Conservation (phyloP, 73 alveolate genomes). For the Paramecium bursaria region DNA sequence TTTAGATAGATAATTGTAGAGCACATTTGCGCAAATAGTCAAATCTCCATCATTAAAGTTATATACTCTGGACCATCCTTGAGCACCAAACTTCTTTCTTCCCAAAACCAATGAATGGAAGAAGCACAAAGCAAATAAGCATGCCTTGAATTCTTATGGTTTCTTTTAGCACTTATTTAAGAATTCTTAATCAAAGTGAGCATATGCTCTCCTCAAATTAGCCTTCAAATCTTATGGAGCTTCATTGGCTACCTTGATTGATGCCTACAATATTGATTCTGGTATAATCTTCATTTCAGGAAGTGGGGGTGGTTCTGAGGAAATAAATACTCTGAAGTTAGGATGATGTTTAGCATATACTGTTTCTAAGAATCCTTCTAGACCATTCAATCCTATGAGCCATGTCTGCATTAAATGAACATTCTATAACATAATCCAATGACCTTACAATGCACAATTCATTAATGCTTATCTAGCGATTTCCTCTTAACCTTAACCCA, state of each 20-base stretch:
- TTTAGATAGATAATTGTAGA: slow-evolving; percentile 96
- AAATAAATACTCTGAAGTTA: slow-evolving; percentile 98
- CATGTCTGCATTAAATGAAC: slow-evolving; percentile 98
- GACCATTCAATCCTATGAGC: slow-evolving; percentile 78
- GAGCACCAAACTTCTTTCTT: slow-evolving; percentile 96
- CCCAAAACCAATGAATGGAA: slow-evolving; percentile 99
- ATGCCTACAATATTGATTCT: slow-evolving; percentile 96
- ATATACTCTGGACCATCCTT: slow-evolving; percentile 99
- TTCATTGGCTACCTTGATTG: slow-evolving; percentile 99
- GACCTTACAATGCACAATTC: slow-evolving; percentile 96
- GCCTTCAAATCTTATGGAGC: slow-evolving; percentile 99
- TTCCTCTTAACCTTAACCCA: slow-evolving; percentile 99
- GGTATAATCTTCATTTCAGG: slow-evolving; percentile 97
- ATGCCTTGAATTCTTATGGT: slow-evolving; percentile 96
- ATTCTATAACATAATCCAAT: slow-evolving; percentile 99
- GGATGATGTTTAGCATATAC: slow-evolving; percentile 76
- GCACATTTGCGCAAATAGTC: slow-evolving; percentile 99
- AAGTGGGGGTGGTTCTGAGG: slow-evolving; percentile 99
- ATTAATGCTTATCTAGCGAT: slow-evolving; percentile 96
- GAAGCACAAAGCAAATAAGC: slow-evolving; percentile 97
- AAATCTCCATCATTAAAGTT: slow-evolving; percentile 99
- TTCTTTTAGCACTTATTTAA: slow-evolving; percentile 81
- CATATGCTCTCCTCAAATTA: slow-evolving; percentile 98
- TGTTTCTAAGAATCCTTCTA: slow-evolving; percentile 67
- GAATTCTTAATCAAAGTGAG: slow-evolving; percentile 94